Evolutionary conservation across 192 early-diverging fungal genomes (phyloP).

Genomic region (Oehlia diaphana): DNA sequence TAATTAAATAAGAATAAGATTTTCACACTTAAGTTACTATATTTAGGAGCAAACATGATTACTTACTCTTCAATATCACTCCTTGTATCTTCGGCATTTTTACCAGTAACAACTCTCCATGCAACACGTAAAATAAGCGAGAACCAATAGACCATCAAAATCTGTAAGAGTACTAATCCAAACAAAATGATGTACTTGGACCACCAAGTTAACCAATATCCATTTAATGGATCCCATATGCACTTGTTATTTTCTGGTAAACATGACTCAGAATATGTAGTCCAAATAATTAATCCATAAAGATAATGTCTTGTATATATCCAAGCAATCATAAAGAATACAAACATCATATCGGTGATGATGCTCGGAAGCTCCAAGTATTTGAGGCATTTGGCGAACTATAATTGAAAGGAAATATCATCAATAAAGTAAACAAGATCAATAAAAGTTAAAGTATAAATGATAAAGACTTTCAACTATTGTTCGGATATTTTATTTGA

Average conservation of each 20-base stretch:
- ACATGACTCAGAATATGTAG: conserved; percentile 58
- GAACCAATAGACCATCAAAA: conserved; percentile 70
- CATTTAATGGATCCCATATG: conserved; percentile 46
- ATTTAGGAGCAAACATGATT: neutral
- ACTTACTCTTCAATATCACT: conserved; percentile 65
- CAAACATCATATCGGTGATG: conserved; percentile 64
- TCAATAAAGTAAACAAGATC: neutral
- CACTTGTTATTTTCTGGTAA: conserved; percentile 40
- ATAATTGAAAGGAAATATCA: conserved; percentile 8
- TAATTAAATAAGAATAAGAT: neutral
- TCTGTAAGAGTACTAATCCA: conserved; percentile 53
- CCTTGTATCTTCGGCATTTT: conserved; percentile 62
- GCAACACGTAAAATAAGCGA: conserved; percentile 64
- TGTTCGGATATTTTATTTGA: too few species aligned
- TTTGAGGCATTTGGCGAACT: conserved; percentile 76
- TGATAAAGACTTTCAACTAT: neutral
- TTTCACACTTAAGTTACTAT: neutral
- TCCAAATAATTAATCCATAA: conserved; percentile 63
- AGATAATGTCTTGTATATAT: conserved; percentile 73
- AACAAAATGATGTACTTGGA: conserved; percentile 42
- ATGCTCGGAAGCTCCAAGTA: conserved; percentile 59
- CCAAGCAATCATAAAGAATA: conserved; percentile 70
- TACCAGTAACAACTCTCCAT: conserved; percentile 54
- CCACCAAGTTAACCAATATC: conserved; percentile 48
- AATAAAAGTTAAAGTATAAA: neutral